These are phyloP conservation scores for Penstemon davidsonii DNA, from an alignment of 257 asterid species.

Conservation along the genomic window DNA sequence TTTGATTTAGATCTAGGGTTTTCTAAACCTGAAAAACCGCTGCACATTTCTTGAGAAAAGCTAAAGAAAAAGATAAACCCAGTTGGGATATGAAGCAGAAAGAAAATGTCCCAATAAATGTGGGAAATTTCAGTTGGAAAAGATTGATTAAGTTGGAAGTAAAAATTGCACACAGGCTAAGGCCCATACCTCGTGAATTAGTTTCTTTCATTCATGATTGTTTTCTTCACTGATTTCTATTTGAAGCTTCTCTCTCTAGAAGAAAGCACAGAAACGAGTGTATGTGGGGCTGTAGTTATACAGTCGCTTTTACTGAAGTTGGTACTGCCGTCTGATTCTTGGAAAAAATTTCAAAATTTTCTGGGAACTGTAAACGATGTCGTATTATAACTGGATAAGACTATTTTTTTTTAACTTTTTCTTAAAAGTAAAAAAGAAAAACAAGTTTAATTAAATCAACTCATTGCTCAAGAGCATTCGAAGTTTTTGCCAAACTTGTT, in stretches of 20 bases:
- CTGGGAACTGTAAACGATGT: background rate
- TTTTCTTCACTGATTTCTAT: constrained; percentile 20
- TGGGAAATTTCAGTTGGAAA: constrained; percentile 29
- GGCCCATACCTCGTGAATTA: constrained; percentile 43
- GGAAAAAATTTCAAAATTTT: background rate
- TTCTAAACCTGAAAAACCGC: constrained; percentile 42
- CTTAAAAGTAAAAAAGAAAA: no score
- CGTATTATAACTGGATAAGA: no score
- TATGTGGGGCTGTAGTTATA: background rate
- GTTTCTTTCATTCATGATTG: constrained; percentile 28
- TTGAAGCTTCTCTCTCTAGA: constrained; percentile 17
- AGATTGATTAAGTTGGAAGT: constrained; percentile 62
- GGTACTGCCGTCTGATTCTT: background rate
- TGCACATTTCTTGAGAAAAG: constrained; percentile 20
- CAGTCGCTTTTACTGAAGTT: background rate
- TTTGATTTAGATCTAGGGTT: constrained; percentile 70
- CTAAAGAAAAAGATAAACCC: constrained; percentile 25
- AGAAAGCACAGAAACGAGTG: constrained; percentile 14
- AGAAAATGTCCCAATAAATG: background rate
- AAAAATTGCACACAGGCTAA: constrained; percentile 28
- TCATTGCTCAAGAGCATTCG: no score
- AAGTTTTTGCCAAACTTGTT: no score
- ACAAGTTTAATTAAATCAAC: no score
- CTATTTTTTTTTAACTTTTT: no score
- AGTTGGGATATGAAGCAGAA: constrained; percentile 27